These are phyloP conservation scores for Rhytidiadelphus loreus DNA, from an alignment of 225 moss, liverwort and hornwort species.

Conservation along the genomic window DNA sequence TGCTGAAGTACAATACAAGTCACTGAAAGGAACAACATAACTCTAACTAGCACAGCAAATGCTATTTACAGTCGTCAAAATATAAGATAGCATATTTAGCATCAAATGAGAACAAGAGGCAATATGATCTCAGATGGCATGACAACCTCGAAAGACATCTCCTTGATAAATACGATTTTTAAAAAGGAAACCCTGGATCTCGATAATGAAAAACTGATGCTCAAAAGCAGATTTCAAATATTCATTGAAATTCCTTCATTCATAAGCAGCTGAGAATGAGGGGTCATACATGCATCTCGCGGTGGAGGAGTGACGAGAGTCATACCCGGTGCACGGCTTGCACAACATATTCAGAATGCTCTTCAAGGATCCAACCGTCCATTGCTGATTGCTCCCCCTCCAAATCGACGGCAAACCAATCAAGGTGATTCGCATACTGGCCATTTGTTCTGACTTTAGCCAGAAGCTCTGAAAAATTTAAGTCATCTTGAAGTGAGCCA, in stretches of 20 bases:
- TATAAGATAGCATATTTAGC: neutral
- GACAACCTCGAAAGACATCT: neutral
- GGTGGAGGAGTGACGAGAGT: neutral
- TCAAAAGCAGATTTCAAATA: neutral
- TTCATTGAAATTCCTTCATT: neutral
- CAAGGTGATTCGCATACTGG: slow-evolving; percentile 86
- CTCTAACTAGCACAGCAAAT: neutral
- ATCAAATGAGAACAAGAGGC: neutral
- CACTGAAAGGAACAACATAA: neutral
- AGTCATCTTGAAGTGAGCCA: slow-evolving; percentile 31
- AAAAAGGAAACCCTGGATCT: neutral
- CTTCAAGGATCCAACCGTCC: slow-evolving; percentile 98
- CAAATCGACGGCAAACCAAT: slow-evolving; percentile 99
- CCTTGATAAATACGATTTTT: neutral
- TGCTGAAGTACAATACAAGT: neutral
- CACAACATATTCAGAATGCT: slow-evolving; percentile 96
- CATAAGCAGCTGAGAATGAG: neutral
- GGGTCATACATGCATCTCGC: neutral
- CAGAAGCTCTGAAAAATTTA: slow-evolving; percentile 38
- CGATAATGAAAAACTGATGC: neutral
- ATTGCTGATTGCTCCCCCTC: slow-evolving; percentile 99
- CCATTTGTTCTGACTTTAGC: slow-evolving; percentile 28
- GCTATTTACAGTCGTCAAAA: neutral
- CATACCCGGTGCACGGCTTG: slow-evolving; percentile 88
- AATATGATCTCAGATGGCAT: neutral